Percentiles rank a stretch among this genome's conserved stretches.
Conservation (phyloP, 495 filamentous ascomycete genomes). For the Talaromyces liani region DNA sequence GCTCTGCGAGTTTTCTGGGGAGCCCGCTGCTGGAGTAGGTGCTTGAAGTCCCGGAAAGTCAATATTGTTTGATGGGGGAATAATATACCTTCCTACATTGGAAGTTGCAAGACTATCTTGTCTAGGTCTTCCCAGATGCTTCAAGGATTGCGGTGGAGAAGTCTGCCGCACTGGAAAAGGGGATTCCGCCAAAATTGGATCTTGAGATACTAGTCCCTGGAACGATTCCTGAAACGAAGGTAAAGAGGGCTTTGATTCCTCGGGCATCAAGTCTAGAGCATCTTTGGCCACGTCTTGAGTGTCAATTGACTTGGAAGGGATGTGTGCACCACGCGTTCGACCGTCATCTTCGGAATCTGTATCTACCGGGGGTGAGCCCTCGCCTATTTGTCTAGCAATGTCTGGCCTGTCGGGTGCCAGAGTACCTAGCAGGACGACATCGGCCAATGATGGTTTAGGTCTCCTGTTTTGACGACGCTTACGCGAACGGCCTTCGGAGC, state of each 20-base stretch:
- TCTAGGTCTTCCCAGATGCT: slow-evolving; percentile 1
- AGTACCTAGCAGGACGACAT: slow-evolving; percentile 41
- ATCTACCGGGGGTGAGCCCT: slow-evolving; percentile 13
- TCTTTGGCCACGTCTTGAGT: background rate
- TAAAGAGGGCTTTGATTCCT: background rate
- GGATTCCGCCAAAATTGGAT: background rate
- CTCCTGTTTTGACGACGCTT: slow-evolving; percentile 28
- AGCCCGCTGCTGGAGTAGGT: slow-evolving; percentile 19
- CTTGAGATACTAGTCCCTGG: background rate
- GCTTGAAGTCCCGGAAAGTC: slow-evolving; percentile 33
- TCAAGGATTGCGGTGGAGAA: slow-evolving; percentile 1
- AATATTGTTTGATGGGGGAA: slow-evolving; percentile 17
- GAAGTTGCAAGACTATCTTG: slow-evolving; percentile 12
- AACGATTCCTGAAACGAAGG: background rate
- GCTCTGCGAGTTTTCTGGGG: slow-evolving; percentile 32
- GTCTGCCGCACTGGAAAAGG: background rate
- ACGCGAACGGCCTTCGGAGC: slow-evolving; percentile 22
- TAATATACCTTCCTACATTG: slow-evolving; percentile 16
- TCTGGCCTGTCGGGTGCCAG: slow-evolving; percentile 40
- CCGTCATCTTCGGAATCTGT: slow-evolving; percentile 15
- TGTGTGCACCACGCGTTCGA: background rate
- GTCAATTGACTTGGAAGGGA: background rate
- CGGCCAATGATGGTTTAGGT: slow-evolving; percentile 20
- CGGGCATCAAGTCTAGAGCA: background rate
- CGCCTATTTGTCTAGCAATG: slow-evolving; percentile 25